Percentiles rank a stretch among this genome's conserved stretches.
Conservation (phyloP, 805 yeast genomes). For the Candida anglica region DNA sequence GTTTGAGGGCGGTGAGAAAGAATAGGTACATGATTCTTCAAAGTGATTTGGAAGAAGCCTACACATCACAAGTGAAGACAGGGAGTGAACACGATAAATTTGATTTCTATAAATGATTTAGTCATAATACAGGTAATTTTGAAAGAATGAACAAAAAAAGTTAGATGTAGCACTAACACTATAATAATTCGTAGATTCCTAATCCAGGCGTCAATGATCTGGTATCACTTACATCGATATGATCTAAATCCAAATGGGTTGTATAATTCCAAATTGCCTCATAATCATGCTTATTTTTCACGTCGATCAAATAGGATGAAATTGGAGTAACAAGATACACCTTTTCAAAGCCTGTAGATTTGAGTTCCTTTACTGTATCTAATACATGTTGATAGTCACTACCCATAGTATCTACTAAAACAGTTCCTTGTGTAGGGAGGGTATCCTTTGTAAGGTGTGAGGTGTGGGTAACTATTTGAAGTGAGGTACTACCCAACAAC, state of each 20-base stretch:
- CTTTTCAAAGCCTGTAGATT: not conserved
- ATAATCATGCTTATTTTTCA: conserved; percentile 10
- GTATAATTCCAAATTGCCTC: conserved; percentile 25
- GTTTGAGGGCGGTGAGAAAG: conserved; percentile 96
- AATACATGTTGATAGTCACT: conserved; percentile 21
- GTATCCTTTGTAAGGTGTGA: conserved; percentile 10
- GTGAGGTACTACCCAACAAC: conserved; percentile 46
- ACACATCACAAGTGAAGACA: conserved; percentile 92
- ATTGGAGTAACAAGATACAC: conserved; percentile 36
- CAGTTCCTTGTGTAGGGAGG: conserved; percentile 12
- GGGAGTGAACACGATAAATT: conserved; percentile 95
- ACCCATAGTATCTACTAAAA: conserved; percentile 49
- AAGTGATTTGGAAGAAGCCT: conserved; percentile 96
- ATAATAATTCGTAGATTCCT: conserved; percentile 44
- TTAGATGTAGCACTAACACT: too few species aligned
- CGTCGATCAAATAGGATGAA: conserved; percentile 25
- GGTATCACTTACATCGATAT: conserved; percentile 50
- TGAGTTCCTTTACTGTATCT: conserved; percentile 9
- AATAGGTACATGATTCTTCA: conserved; percentile 96
- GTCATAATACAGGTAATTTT: not conserved
- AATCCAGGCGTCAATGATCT: conserved; percentile 60
- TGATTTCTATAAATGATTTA: conserved; percentile 80
- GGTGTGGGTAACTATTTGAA: conserved; percentile 12
- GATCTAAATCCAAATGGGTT: conserved; percentile 70
- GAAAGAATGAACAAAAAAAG: not conserved